Evolutionary conservation across 2,329 filamentous ascomycete genomes (phyloP), one percentile per base, ranked within the genome.

Genomic region (Raffaelea albimanens): DNA sequence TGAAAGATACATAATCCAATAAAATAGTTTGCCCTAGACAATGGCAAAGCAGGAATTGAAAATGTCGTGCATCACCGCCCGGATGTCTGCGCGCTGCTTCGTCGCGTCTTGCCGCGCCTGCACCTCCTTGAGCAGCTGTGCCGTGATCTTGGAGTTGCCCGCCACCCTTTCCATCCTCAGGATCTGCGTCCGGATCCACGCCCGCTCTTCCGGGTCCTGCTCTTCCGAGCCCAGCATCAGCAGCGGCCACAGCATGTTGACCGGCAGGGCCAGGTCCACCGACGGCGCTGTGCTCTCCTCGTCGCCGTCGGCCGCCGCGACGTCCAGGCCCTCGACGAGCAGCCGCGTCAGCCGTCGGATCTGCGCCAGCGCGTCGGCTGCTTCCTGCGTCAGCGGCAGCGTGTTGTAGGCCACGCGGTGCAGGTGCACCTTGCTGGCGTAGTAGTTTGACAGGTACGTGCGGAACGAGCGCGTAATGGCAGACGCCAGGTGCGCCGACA

Each of bases 211-310:
- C 0, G 58, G 38, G 42, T 71, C 68, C n/a, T 74, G 69, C 51
- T 76, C 74, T 55, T 80, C 75, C 9, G 67, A 70, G 0, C 75
- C 75, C 52, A 73, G 65, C 69, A 80, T 75, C 38, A 79, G 60
- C 8, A 78, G 58, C 2, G 75, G 75, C 76, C 74, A 79, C 5
- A 79, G 63, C 63, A 78, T 70, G 50, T 73, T 78, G 43, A 76
- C 72, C 0, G 75, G 74, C 2, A 78, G 60, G 9, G 70, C 63
- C n/a, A n/a, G n/a, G n/a, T n/a, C n/a, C n/a, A n/a, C n/a, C n/a
- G n/a, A n/a, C n/a, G n/a, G n/a, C n/a, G n/a, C n/a, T n/a, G n/a
- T n/a, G n/a, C n/a, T n/a, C n/a, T n/a, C n/a, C n/a, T n/a, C n/a
- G n/a, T n/a, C n/a, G n/a, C n/a, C n/a, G n/a, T n/a, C n/a, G n/a